Evolutionary conservation across 441 rosid species (phyloP).

Genomic region (Populus hybrid): DNA sequence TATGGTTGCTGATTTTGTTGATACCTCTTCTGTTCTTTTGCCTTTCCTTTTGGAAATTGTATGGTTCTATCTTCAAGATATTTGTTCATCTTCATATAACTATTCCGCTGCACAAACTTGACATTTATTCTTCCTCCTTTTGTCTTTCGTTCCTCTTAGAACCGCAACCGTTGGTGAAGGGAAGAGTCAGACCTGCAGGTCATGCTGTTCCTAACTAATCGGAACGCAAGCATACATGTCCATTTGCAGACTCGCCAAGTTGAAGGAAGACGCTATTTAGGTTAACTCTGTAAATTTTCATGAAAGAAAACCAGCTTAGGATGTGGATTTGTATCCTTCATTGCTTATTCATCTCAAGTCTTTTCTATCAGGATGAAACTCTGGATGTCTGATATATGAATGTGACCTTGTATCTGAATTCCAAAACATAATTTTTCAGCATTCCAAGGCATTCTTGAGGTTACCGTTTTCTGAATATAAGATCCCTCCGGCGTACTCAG

Average conservation of each 20-base stretch:
- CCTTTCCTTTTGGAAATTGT: not conserved
- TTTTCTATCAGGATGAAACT: not conserved
- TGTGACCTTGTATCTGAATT: not conserved
- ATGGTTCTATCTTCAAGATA: not conserved
- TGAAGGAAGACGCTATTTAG: not conserved
- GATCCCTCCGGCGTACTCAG: not conserved
- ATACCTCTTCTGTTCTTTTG: not conserved
- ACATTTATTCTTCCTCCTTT: not conserved
- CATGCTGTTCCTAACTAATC: constrained; percentile 14
- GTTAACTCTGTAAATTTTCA: not conserved
- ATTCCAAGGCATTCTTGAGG: not conserved
- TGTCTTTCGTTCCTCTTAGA: constrained; percentile 23
- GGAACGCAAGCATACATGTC: not conserved
- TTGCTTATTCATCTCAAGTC: not conserved
- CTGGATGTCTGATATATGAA: not conserved
- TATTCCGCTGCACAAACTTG: not conserved
- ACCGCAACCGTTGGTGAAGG: constrained; percentile 34
- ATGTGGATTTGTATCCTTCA: not conserved
- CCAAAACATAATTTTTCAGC: not conserved
- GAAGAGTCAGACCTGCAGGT: constrained; percentile 18
- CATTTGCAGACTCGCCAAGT: not conserved
- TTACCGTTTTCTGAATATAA: not conserved
- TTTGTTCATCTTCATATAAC: not conserved
- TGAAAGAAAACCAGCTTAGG: not conserved
- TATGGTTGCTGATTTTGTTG: not conserved